Evolutionary conservation across 768 basidiomycete species (phyloP).

Genomic region (Omphalotus guepiniiformis): DNA sequence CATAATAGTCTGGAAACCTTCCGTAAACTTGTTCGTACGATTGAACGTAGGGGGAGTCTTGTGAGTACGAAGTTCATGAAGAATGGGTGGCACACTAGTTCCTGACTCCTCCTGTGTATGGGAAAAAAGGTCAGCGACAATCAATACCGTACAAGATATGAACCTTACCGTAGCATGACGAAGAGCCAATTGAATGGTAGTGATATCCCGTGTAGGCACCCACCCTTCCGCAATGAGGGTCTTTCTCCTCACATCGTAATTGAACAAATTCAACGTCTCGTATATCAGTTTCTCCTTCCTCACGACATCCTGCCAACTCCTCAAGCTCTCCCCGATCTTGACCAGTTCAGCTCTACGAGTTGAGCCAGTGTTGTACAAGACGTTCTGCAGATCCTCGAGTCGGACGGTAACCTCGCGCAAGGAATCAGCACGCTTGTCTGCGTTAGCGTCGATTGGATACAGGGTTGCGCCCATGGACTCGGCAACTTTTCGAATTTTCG

Average conservation of each 20-base stretch:
- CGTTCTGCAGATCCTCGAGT: constrained; percentile 86
- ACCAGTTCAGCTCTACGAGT: constrained; percentile 81
- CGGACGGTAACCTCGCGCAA: constrained; percentile 84
- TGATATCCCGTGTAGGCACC: constrained; percentile 92
- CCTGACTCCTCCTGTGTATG: constrained; percentile 77
- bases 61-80: constrained; percentile 84
- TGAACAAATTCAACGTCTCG: constrained; percentile 92
- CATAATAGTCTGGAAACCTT: constrained; percentile 97
- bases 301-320: constrained; percentile 92
- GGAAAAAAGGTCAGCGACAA: constrained; percentile 18
- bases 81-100: constrained; percentile 85
- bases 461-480: constrained; percentile 99
- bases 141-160: neutral
- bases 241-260: constrained; percentile 90
- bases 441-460: constrained; percentile 93
- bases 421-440: constrained; percentile 87
- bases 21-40: constrained; percentile 93
- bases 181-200: constrained; percentile 79
- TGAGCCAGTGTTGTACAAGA: constrained; percentile 83
- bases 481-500: constrained; percentile 96
- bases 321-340: constrained; percentile 78
- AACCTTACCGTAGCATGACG: constrained; percentile 76
- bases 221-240: constrained; percentile 97
- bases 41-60: constrained; percentile 95
- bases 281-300: constrained; percentile 95